These are phyloP conservation scores for Hymenoscyphus occultus DNA, from an alignment of 2,329 filamentous ascomycete species.

Conservation along the genomic window DNA sequence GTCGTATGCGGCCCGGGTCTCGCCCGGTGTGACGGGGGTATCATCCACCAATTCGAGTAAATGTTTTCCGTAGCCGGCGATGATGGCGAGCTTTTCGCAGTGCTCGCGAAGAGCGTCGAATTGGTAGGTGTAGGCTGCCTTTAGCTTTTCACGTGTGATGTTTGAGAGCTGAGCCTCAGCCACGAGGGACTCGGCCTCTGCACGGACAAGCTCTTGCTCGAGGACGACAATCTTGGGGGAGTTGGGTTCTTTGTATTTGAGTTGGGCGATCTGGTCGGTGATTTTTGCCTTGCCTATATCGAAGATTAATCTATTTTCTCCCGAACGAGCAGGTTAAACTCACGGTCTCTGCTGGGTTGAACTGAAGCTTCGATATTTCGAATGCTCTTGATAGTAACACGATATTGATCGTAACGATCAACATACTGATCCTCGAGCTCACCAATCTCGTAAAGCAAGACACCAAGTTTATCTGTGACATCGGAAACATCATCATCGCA, in stretches of 20 bases:
- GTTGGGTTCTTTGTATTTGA: slow-evolving; percentile 99
- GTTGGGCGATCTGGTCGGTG: slow-evolving; percentile 94
- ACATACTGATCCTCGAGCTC: slow-evolving; percentile 97
- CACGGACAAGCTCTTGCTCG: slow-evolving; percentile 96
- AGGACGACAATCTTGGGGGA: slow-evolving; percentile 96
- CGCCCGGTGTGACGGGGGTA: slow-evolving; percentile 92
- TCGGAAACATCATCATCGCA: slow-evolving; percentile 98
- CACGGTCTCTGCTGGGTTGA: slow-evolving; percentile 94
- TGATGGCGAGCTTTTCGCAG: slow-evolving; percentile 96
- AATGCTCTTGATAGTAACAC: slow-evolving; percentile 98
- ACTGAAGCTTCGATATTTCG: slow-evolving; percentile 98
- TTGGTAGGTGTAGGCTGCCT: slow-evolving; percentile 96
- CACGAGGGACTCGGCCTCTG: slow-evolving; percentile 97
- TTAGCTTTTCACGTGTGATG: slow-evolving; percentile 99
- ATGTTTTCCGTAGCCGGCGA: slow-evolving; percentile 96
- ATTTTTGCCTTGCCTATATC: slow-evolving; percentile 92
- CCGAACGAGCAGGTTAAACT: slow-evolving; percentile 37
- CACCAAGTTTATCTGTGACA: slow-evolving; percentile 97
- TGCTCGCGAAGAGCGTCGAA: slow-evolving; percentile 97
- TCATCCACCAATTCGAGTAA: slow-evolving; percentile 96
- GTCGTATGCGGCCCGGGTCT: slow-evolving; percentile 93
- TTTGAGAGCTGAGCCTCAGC: slow-evolving; percentile 98
- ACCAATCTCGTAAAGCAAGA: slow-evolving; percentile 88
- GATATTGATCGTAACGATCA: slow-evolving; percentile 98
- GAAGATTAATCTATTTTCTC: slow-evolving; percentile 23